Base-by-base conservation (phyloP, 176 grass and related monocot genomes). In the Carex littledalei region DNA sequence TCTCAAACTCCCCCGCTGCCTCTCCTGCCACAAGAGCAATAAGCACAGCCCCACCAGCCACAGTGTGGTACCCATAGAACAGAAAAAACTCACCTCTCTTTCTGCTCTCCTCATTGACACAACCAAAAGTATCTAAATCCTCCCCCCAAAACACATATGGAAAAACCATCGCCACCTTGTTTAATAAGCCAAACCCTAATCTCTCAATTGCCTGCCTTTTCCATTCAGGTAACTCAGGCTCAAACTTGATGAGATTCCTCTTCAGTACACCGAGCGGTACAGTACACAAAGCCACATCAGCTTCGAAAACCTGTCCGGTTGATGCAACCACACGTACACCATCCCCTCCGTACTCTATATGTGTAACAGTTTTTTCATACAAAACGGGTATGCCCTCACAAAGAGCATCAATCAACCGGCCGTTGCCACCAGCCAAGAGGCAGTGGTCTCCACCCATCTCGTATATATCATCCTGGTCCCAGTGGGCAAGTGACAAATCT, bases 381-480 rank as follows among this genome's bases (percentile, higher is more conserved):
- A 93, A 85, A 45, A 98, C 81, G 0, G 95, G 91, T 5, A 98
- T 88, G 54, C 91, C 95, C 6, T 94, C 93, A 18, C 86, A 93
- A 71, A 98, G 76, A 0, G 93, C 91, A 8, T 89, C 84, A 59
- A 98, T 82, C 4, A 98, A 86, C 71, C 89, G 86, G 1, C 84
- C 88, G 72, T 98, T 98, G 21, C 95, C 95, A 50, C 95, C 95
- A 1, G 95, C 93, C 24, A 98, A 84, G 61, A 98, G 92, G 86
- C 95, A 98, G 87, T 98, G 95, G 14, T 98, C 95, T 41, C 93
- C 95, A 14, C 89, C 88, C 95, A 98, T 98, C 89, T 98, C 95
- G 77, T 89, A 93, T 10, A 87, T 89, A 81, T 98, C 95, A 16
- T 98, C 95, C 72, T 98, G 95, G 79, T 98, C 95, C 95, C 95